phyloP scores from a whole-genome alignment of 2,329 filamentous ascomycete genomes.

The Intubia oerlemansii region DNA sequence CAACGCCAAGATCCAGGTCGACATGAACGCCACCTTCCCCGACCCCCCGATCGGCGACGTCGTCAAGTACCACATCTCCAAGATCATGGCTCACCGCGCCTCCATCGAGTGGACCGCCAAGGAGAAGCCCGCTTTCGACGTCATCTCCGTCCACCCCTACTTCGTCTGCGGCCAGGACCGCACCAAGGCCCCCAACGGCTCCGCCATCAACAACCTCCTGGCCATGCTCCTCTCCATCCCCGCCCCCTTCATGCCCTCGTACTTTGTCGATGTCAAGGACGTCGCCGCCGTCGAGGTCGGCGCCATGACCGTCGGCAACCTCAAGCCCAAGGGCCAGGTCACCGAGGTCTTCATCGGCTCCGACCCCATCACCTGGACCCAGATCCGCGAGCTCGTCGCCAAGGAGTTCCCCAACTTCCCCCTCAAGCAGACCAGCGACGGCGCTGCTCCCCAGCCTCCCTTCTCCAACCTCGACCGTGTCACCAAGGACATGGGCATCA shows the following conservation, averaged over 20 bases:
- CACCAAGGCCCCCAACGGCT: not conserved
- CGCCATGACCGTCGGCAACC: not conserved
- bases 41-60: conserved; percentile 10
- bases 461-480: not conserved
- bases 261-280: conserved; percentile 6
- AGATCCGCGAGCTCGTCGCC: not conserved
- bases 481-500: not conserved
- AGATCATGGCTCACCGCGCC: conserved; percentile 5
- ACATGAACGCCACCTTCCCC: not conserved
- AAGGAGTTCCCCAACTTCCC: not conserved
- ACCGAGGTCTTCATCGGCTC: not conserved
- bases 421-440: not conserved
- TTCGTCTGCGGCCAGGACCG: conserved; percentile 5
- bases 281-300: conserved; percentile 1
- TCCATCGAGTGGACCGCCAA: conserved; percentile 3
- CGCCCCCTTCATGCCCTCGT: conserved; percentile 1
- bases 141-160: conserved; percentile 4
- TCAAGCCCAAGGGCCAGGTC: not conserved
- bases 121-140: conserved; percentile 3
- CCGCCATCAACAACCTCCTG: conserved; percentile 1
- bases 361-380: conserved; percentile 1
- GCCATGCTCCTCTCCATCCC: not conserved
- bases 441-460: not conserved
- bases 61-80: conserved; percentile 12
- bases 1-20: not conserved